Evolutionary conservation across 306 rosid genomes (phyloP), one percentile per base, ranked within the genome.

Genomic region (Prunus mongolica): DNA sequence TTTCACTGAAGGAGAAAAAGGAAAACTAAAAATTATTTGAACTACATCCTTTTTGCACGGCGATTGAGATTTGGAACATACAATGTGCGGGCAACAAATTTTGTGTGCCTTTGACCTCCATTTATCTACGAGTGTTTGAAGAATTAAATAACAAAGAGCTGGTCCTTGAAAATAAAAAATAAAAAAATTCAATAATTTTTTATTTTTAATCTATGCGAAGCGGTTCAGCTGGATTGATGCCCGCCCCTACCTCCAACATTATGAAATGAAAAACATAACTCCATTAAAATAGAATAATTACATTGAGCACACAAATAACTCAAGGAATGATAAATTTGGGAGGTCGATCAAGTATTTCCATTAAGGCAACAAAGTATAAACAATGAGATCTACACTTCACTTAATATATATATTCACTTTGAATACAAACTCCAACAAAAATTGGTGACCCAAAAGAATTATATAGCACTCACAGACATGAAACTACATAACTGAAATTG

Each of bases 341-440:
- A 19, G 45, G 57, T 46, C 69, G 27, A 58, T 45, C 13, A 12
- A 61, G 0, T 73, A 44, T 15, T 24, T 14, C 57, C 58, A 61
- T 60, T 16, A 27, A 49, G 20, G n/a, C 57, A 44, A 46, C 69
- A 46, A 18, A 61, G 45, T 56, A 75, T 63, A 61, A 76, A 63
- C 66, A 72, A 64, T 38, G 80, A 68, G 51, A 70, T 50, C 71
- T 77, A 47, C 69, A 58, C 20, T 66, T 72, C 69, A 76, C 67
- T 67, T 72, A 2, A 64, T 68, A 49, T 65, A 69, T 50, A 69
- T 50, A 78, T 65, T 76, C 78, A 74, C 74, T 74, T 61, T 58
- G 73, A 80, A 82, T 82, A 83, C 88, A 83, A 76, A 56, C 66
- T 69, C 71, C 87, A 68, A 76, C 72, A 84, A 82, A 81, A 82